These are phyloP conservation scores for Rhodotorula glutinis DNA, from an alignment of 1,284 basidiomycete genomes.

Conservation along the genomic window DNA sequence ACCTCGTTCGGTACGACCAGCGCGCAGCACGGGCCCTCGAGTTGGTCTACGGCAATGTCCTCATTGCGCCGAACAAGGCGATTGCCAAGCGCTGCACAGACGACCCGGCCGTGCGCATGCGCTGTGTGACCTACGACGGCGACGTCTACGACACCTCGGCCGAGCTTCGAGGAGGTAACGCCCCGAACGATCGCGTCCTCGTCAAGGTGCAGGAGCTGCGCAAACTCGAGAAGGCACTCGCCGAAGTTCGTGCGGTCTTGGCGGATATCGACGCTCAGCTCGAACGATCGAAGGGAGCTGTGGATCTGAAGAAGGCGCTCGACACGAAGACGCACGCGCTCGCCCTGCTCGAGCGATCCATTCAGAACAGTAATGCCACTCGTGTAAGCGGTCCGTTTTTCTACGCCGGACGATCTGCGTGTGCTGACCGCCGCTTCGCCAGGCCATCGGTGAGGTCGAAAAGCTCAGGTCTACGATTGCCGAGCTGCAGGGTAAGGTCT, in stretches of 20 bases:
- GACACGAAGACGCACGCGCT: constrained; percentile 90
- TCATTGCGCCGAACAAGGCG: constrained; percentile 86
- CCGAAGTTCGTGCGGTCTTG: constrained; percentile 55
- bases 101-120: constrained; percentile 65
- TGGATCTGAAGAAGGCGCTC: constrained; percentile 75
- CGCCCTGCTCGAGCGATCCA: constrained; percentile 74
- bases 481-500: constrained; percentile 65
- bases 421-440: background rate
- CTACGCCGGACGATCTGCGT: too few relatives aligned
- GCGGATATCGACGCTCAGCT: constrained; percentile 62
- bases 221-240: constrained; percentile 60
- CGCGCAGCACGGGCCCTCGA: constrained; percentile 86
- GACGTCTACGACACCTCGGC: constrained; percentile 97
- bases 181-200: constrained; percentile 70
- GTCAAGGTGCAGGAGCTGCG: constrained; percentile 82
- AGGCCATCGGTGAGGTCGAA: constrained; percentile 81
- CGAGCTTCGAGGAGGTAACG: constrained; percentile 86
- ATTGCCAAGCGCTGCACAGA: constrained; percentile 90
- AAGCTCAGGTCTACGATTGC: constrained; percentile 64
- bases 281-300: constrained; percentile 56
- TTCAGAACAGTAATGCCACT: constrained; percentile 83
- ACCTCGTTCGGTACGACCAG: constrained; percentile 77
- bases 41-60: constrained; percentile 89
- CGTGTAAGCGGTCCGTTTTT: constrained; percentile 56
- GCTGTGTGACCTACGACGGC: constrained; percentile 88